These are phyloP conservation scores for Rhodotorula sp. DNA, from an alignment of 1,284 basidiomycete species.

Conservation along the genomic window DNA sequence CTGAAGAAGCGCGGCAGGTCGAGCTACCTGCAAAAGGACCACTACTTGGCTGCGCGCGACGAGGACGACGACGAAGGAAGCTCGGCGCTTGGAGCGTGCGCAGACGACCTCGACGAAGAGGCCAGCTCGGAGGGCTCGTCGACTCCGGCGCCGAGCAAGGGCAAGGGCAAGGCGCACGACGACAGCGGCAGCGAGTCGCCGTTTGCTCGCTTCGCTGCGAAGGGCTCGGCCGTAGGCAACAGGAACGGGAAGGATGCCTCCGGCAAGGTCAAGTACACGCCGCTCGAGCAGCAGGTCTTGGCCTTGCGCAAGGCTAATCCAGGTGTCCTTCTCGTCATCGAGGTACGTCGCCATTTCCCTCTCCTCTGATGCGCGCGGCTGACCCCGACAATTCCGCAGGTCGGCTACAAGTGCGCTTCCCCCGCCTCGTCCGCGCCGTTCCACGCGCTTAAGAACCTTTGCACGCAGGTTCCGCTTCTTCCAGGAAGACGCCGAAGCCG, in stretches of 20 bases:
- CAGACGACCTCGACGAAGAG: neutral
- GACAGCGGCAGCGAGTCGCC: too few relatives aligned
- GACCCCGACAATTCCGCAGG: neutral
- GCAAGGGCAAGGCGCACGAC: slow-evolving; percentile 23
- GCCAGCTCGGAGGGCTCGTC: neutral
- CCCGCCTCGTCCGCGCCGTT: too few relatives aligned
- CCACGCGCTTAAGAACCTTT: neutral
- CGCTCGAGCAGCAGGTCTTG: slow-evolving; percentile 45
- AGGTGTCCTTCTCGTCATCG: slow-evolving; percentile 43
- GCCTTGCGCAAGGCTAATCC: slow-evolving; percentile 42
- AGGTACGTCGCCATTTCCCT: slow-evolving; percentile 18
- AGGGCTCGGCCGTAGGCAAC: neutral
- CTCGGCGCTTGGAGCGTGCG: neutral
- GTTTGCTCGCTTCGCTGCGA: slow-evolving; percentile 22
- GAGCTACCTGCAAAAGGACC: slow-evolving; percentile 32
- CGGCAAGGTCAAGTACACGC: slow-evolving; percentile 43
- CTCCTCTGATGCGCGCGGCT: too few relatives aligned
- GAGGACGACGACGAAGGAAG: neutral
- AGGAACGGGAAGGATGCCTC: neutral
- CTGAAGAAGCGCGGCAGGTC: slow-evolving; percentile 7
- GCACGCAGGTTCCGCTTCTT: slow-evolving; percentile 44
- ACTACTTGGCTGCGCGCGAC: slow-evolving; percentile 21
- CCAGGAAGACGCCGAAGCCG: slow-evolving; percentile 40
- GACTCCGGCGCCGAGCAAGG: slow-evolving; percentile 1
- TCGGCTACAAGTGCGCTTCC: slow-evolving; percentile 41